Percentiles rank a stretch among this genome's conserved stretches.
Conservation (phyloP, 495 filamentous ascomycete genomes). For the Melanomma pulvis-pyrius region DNA sequence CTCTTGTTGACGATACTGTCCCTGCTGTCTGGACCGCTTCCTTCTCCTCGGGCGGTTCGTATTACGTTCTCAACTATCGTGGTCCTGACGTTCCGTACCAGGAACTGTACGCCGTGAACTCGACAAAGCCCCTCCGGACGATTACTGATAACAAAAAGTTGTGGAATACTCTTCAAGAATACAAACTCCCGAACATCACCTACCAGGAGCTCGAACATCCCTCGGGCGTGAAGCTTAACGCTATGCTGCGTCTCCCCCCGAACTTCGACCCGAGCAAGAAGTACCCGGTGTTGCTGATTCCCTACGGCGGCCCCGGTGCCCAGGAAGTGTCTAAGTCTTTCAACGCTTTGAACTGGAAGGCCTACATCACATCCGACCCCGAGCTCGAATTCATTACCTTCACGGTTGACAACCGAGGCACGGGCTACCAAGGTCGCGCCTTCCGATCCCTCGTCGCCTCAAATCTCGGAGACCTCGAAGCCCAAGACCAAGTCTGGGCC, state of each 20-base stretch:
- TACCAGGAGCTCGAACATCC: slow-evolving; percentile 33
- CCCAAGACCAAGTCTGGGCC: slow-evolving; percentile 60
- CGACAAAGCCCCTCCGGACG: slow-evolving; percentile 51
- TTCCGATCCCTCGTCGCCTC: slow-evolving; percentile 54
- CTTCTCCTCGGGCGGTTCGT: slow-evolving; percentile 56
- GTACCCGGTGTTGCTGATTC: slow-evolving; percentile 59
- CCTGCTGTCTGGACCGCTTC: slow-evolving; percentile 57
- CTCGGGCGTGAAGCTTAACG: slow-evolving; percentile 23
- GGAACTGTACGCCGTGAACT: slow-evolving; percentile 54
- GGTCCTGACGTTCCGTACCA: slow-evolving; percentile 62
- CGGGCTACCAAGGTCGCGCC: slow-evolving; percentile 55
- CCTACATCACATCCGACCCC: slow-evolving; percentile 60
- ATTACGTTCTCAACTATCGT: slow-evolving; percentile 59
- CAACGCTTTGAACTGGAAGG: slow-evolving; percentile 50
- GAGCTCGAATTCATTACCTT: slow-evolving; percentile 61
- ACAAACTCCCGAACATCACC: slow-evolving; percentile 53
- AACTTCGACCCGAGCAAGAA: slow-evolving; percentile 48
- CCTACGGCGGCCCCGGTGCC: slow-evolving; percentile 59
- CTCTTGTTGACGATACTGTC: slow-evolving; percentile 55
- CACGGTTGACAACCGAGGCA: slow-evolving; percentile 61
- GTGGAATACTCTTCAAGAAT: slow-evolving; percentile 49
- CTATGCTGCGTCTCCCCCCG: slow-evolving; percentile 33
- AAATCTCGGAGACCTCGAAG: slow-evolving; percentile 58
- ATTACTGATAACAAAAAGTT: slow-evolving; percentile 56
- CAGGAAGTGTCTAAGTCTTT: slow-evolving; percentile 56